Percentiles rank a stretch among this genome's conserved stretches.
phyloP scores from a whole-genome alignment of 2,329 filamentous ascomycete genomes.

The Fusarium equiseti region DNA sequence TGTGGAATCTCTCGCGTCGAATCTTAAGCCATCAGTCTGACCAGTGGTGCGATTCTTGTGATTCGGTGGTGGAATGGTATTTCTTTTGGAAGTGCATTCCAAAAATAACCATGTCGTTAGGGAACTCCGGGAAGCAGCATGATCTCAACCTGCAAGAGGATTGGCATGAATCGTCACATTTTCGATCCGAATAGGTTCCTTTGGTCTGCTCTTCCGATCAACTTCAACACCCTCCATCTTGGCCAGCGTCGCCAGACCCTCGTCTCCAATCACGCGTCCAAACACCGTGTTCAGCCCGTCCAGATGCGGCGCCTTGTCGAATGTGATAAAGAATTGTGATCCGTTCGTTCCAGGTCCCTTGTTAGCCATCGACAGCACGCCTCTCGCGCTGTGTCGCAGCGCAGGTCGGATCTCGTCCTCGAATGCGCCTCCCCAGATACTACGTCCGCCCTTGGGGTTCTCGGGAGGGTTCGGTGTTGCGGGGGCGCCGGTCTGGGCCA shows the following conservation, averaged over 20 bases:
- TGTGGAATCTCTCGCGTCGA: not conserved
- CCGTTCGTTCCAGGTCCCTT: constrained; percentile 80
- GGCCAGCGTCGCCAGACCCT: constrained; percentile 72
- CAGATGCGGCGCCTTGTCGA: constrained; percentile 81
- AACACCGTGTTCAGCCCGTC: constrained; percentile 90
- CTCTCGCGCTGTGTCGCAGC: constrained; percentile 75
- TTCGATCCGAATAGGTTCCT: constrained; percentile 74
- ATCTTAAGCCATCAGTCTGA: not conserved
- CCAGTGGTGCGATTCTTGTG: not conserved
- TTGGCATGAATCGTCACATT: constrained; percentile 82
- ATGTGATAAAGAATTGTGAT: constrained; percentile 84
- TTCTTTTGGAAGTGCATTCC: not conserved
- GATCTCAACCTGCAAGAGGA: constrained; percentile 72
- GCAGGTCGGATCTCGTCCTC: constrained; percentile 84
- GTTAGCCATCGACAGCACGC: constrained; percentile 83
- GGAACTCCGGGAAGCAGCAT: not conserved
- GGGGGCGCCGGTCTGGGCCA: constrained; percentile 80
- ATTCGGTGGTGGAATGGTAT: not conserved
- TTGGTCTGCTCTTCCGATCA: constrained; percentile 82
- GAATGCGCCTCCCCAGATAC: constrained; percentile 80
- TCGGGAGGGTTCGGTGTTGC: constrained; percentile 63
- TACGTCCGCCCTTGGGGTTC: constrained; percentile 75
- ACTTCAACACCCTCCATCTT: constrained; percentile 78
- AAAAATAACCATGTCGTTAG: not conserved
- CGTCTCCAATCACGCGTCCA: constrained; percentile 77